Percentiles rank a stretch among this genome's conserved stretches.
Evolutionary conservation across 345 rosid species (phyloP).

Genomic region (Chamaenerion angustifolium): DNA sequence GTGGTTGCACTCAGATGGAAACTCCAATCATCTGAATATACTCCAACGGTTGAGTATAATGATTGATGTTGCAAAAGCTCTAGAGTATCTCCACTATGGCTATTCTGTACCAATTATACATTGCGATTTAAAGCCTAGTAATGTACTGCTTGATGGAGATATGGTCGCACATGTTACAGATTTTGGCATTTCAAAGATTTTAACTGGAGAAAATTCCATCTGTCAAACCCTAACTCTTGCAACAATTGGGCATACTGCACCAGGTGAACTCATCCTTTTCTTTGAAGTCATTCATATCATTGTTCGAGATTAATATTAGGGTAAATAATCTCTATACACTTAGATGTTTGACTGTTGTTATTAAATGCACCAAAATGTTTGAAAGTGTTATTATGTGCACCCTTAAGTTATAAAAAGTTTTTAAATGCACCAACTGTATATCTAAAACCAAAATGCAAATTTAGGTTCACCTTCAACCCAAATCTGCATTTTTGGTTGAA

Average conservation of each 20-base stretch:
- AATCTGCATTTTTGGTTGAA: too few species aligned
- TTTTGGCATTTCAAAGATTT: slow-evolving; percentile 5
- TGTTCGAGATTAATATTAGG: too few species aligned
- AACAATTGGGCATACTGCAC: slow-evolving; percentile 4
- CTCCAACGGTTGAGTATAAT: slow-evolving; percentile 1
- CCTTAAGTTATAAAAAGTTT: too few species aligned
- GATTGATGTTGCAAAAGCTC: slow-evolving; percentile 1
- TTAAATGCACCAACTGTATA: too few species aligned
- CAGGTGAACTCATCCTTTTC: neutral
- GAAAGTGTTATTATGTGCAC: too few species aligned
- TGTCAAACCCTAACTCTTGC: slow-evolving; percentile 2
- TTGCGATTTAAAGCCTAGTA: neutral
- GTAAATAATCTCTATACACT: too few species aligned
- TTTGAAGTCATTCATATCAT: too few species aligned
- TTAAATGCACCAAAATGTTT: too few species aligned
- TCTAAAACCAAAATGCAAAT: too few species aligned
- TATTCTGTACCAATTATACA: neutral
- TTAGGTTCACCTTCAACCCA: too few species aligned
- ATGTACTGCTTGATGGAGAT: neutral
- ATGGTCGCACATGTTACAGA: slow-evolving; percentile 4
- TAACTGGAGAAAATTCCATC: neutral
- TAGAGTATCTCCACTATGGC: slow-evolving; percentile 4
- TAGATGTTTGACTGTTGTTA: too few species aligned
- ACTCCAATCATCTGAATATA: neutral
- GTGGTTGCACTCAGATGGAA: neutral